A percentile compares a stretch with the other conserved stretches of the same genome.
Evolutionary conservation across 2,329 filamentous ascomycete genomes (phyloP).

Genomic region (Sclerotinia spermophila): DNA sequence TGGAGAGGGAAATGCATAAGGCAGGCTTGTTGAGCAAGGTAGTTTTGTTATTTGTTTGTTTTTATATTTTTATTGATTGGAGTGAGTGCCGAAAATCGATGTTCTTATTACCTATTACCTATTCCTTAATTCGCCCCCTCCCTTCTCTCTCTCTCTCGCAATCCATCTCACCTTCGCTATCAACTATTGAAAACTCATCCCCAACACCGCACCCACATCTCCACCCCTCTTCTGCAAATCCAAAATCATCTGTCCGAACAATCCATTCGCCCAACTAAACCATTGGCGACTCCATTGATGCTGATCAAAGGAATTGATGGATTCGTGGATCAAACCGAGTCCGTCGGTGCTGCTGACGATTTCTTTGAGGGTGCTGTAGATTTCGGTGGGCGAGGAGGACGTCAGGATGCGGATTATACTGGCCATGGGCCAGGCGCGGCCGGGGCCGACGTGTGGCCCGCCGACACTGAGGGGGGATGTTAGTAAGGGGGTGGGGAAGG

Average conservation of each 20-base stretch:
- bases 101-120: background rate
- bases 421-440: slow-evolving; percentile 53
- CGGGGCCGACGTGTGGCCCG: slow-evolving; percentile 60
- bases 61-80: background rate
- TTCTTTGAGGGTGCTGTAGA: slow-evolving; percentile 31
- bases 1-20: too few relatives aligned
- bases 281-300: slow-evolving; percentile 44
- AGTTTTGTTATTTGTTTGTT: background rate
- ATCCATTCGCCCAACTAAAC: slow-evolving; percentile 84
- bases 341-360: slow-evolving; percentile 31
- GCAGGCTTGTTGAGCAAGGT: background rate
- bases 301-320: slow-evolving; percentile 43
- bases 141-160: too few relatives aligned
- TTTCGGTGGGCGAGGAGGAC: slow-evolving; percentile 34
- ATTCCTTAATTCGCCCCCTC: background rate
- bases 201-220: slow-evolving; percentile 54
- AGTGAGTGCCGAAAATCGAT: background rate
- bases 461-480: slow-evolving; percentile 54
- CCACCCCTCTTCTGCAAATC: slow-evolving; percentile 68
- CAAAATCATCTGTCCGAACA: slow-evolving; percentile 80
- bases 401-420: slow-evolving; percentile 52
- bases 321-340: slow-evolving; percentile 48
- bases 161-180: too few relatives aligned
- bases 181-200: slow-evolving; percentile 48
- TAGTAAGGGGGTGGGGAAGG: background rate